A percentile compares a stretch with the other conserved stretches of the same genome.
These are phyloP conservation scores for Agaricus blazei DNA, from an alignment of 768 basidiomycete genomes.

Conservation along the genomic window DNA sequence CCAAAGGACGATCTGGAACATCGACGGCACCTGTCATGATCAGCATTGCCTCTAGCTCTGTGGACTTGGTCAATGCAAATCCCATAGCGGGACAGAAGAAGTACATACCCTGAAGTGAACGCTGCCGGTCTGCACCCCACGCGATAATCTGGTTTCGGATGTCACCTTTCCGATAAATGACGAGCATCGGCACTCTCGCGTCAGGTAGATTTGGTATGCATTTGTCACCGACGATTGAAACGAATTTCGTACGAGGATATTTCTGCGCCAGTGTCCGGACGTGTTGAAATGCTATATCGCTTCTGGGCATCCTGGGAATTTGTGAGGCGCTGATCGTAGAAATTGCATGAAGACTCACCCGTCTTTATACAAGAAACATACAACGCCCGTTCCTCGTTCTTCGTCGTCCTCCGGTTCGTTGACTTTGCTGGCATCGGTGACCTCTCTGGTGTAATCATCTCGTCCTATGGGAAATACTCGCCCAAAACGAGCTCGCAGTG, in stretches of 20 bases:
- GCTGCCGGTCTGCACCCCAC: constrained; percentile 78
- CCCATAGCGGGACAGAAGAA: constrained; percentile 1
- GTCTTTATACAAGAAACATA: constrained; percentile 94
- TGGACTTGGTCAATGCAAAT: background rate
- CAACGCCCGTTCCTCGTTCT: constrained; percentile 81
- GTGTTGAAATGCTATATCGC: constrained; percentile 69
- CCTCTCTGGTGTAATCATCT: constrained; percentile 92
- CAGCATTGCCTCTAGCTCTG: constrained; percentile 70
- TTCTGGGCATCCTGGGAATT: constrained; percentile 62
- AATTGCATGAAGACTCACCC: constrained; percentile 49
- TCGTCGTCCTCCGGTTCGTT: constrained; percentile 61
- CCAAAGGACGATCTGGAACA: constrained; percentile 41
- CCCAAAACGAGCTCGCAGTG: constrained; percentile 71
- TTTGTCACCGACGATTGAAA: constrained; percentile 91
- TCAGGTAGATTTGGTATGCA: constrained; percentile 98
- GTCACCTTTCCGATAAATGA: constrained; percentile 91
- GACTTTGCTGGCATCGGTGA: constrained; percentile 85
- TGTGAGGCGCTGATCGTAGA: background rate
- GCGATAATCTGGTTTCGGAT: constrained; percentile 81
- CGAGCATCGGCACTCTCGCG: constrained; percentile 82
- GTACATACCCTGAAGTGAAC: constrained; percentile 66
- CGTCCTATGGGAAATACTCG: constrained; percentile 82
- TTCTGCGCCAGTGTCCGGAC: constrained; percentile 69
- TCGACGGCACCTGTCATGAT: constrained; percentile 64
- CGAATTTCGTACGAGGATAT: constrained; percentile 91